A percentile compares a stretch with the other conserved stretches of the same genome.
phyloP scores from a whole-genome alignment of 352 stramenopile genomes.

The Thalassiosira livingstoniorum region DNA sequence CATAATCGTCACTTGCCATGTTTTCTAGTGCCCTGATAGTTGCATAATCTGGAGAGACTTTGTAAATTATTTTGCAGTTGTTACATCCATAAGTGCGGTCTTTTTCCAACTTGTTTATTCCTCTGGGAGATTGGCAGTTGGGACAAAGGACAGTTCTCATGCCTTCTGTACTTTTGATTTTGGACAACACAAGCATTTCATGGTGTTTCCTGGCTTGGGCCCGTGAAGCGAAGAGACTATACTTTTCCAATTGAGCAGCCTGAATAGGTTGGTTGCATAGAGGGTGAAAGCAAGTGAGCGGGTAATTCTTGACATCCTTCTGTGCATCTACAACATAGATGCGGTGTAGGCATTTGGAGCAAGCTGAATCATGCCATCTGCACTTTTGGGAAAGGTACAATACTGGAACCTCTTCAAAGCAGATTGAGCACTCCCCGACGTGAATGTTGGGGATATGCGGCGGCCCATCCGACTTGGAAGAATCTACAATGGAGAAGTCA shows the following conservation, averaged over 20 bases:
- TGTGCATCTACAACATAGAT: slow-evolving; percentile 30
- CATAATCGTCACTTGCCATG: slow-evolving; percentile 22
- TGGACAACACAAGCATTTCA: slow-evolving; percentile 21
- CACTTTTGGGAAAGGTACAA: slow-evolving; percentile 28
- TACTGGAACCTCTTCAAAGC: slow-evolving; percentile 27
- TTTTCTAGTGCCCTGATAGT: slow-evolving; percentile 32
- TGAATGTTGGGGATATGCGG: not conserved
- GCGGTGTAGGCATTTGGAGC: slow-evolving; percentile 29
- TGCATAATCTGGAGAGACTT: slow-evolving; percentile 24
- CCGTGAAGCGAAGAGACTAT: slow-evolving; percentile 22
- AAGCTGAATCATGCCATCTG: slow-evolving; percentile 32
- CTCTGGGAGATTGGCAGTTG: slow-evolving; percentile 23
- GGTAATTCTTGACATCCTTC: slow-evolving; percentile 34
- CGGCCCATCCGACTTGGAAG: not conserved
- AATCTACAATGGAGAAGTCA: slow-evolving; percentile 5
- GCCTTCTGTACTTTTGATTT: slow-evolving; percentile 12
- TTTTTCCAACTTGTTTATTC: slow-evolving; percentile 17
- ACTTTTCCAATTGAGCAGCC: slow-evolving; percentile 18
- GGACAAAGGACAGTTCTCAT: slow-evolving; percentile 35
- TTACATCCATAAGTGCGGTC: slow-evolving; percentile 10
- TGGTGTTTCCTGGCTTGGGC: slow-evolving; percentile 30
- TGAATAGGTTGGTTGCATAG: slow-evolving; percentile 23
- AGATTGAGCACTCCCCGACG: slow-evolving; percentile 40
- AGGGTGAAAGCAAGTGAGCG: slow-evolving; percentile 43
- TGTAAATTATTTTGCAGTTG: slow-evolving; percentile 34